Conservation (phyloP, 2,329 filamentous ascomycete genomes). For the Colletotrichum gigasporum region DNA sequence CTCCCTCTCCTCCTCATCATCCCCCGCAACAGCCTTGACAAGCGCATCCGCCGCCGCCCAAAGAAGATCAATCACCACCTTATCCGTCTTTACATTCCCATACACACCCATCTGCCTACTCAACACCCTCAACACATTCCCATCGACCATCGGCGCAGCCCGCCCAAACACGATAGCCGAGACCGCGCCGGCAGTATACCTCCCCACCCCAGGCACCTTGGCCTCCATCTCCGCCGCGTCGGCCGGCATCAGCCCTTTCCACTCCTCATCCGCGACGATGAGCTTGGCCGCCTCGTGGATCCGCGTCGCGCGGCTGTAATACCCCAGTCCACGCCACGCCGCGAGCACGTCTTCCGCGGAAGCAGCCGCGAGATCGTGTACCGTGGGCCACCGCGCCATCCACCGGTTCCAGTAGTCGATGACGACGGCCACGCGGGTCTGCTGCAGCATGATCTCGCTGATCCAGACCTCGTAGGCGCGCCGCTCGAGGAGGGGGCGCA, state of each 20-base stretch:
- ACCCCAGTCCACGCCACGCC: slow-evolving; percentile 70
- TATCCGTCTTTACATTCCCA: slow-evolving; percentile 66
- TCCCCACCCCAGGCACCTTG: slow-evolving; percentile 67
- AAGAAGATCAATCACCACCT: slow-evolving; percentile 58
- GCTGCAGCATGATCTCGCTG: slow-evolving; percentile 74
- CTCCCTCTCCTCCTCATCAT: slow-evolving; percentile 35
- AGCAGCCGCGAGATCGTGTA: slow-evolving; percentile 64
- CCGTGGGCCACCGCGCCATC: slow-evolving; percentile 69
- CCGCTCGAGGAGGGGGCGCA: slow-evolving; percentile 55
- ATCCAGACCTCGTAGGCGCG: slow-evolving; percentile 75
- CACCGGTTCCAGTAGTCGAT: slow-evolving; percentile 71
- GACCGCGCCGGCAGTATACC: slow-evolving; percentile 71
- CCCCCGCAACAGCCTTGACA: slow-evolving; percentile 59
- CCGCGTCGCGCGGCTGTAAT: slow-evolving; percentile 71
- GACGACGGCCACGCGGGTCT: slow-evolving; percentile 70
- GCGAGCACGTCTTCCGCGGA: slow-evolving; percentile 64
- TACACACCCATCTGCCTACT: slow-evolving; percentile 68
- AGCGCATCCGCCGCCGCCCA: slow-evolving; percentile 68
- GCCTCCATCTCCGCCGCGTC: slow-evolving; percentile 55
- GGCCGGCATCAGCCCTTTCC: slow-evolving; percentile 60
- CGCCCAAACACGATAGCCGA: slow-evolving; percentile 70
- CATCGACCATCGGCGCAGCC: slow-evolving; percentile 69
- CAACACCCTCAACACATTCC: slow-evolving; percentile 69
- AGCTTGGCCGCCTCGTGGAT: slow-evolving; percentile 66
- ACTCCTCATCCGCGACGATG: slow-evolving; percentile 52